Base-by-base conservation (phyloP, 176 grass and related monocot genomes). In the Poa pratensis region DNA sequence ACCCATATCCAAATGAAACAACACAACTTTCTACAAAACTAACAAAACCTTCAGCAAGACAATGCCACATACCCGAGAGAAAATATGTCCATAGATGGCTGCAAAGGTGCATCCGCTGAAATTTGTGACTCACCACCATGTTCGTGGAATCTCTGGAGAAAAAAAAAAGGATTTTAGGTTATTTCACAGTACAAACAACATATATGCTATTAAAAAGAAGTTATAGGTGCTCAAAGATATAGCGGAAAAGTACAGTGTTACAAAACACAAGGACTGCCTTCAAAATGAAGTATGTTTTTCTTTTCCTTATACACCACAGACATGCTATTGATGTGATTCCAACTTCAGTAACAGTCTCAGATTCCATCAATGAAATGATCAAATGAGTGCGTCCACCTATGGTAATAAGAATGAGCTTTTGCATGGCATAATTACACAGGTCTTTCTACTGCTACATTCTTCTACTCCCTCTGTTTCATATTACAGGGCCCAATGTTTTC, bases 21-120 rank as follows among this genome's bases (percentile, higher is more conserved):
- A 82, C 81, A 78, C 13, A 42, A 71, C 55, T 73, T 23, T 27
- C 0, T 7, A 70, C 16, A 22, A 90, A 53, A 78, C 51, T 22
- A 70, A 52, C 6, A 54, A 79, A 74, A 52, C 61, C 20, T 85
- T 26, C 19, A 65, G 85, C 61, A 84, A 78, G 63, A 78, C 46
- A 87, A 90, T 77, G 57, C 67, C 24, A 30, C 85, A 83, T 93
- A 98, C 96, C 96, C 96, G 45, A 98, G 74, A 26, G 96, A 98
- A 87, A 98, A 98, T 80, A 98, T 98, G 89, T 98, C 96, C 96
- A 98, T 95, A 48, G 93, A 98, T 84, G 88, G 90, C 81, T 92
- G 89, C 80, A 98, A 78, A 78, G 93, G 93, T 81, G 96, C 84
- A 76, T 98, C 96, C 61, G 87, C 78, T 82, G 84, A 78, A 86